Evolutionary conservation across 345 rosid species (phyloP).

Genomic region (Sisymbrium irio): DNA sequence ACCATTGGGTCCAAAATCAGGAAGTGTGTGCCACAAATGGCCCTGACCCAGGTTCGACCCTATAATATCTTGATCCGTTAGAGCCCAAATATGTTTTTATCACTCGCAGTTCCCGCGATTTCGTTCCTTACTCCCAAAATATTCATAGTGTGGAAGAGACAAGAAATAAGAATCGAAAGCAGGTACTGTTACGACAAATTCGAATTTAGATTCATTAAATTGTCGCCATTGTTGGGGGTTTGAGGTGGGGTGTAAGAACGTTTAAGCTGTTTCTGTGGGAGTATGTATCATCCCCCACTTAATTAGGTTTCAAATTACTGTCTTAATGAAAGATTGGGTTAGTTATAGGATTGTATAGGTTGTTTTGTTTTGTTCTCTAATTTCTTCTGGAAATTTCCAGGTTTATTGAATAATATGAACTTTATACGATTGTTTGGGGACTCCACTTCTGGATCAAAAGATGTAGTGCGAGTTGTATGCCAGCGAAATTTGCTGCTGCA

Average conservation of each 20-base stretch:
- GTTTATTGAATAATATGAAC: background rate
- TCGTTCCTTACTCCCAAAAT: background rate
- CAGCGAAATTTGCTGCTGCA: conserved; percentile 53
- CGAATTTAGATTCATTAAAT: background rate
- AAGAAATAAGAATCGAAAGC: background rate
- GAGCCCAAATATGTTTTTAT: background rate
- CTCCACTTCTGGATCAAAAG: conserved; percentile 20
- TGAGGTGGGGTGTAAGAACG: too few relatives aligned
- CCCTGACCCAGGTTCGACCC: background rate
- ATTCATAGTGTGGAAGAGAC: background rate
- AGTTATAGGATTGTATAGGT: background rate
- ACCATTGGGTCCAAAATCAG: background rate
- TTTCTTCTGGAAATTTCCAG: background rate
- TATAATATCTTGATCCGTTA: too few relatives aligned
- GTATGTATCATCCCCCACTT: too few relatives aligned
- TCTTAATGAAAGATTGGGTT: too few relatives aligned
- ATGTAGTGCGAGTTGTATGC: conserved; percentile 17
- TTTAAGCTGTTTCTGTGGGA: too few relatives aligned
- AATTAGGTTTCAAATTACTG: too few relatives aligned
- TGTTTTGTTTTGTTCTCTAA: background rate
- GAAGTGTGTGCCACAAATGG: background rate
- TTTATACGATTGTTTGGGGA: background rate
- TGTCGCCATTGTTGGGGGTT: background rate
- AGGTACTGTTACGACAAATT: background rate
- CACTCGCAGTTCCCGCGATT: background rate